These are phyloP conservation scores for Hylodesmum podocarpum DNA, from an alignment of 306 rosid species.

Conservation along the genomic window DNA sequence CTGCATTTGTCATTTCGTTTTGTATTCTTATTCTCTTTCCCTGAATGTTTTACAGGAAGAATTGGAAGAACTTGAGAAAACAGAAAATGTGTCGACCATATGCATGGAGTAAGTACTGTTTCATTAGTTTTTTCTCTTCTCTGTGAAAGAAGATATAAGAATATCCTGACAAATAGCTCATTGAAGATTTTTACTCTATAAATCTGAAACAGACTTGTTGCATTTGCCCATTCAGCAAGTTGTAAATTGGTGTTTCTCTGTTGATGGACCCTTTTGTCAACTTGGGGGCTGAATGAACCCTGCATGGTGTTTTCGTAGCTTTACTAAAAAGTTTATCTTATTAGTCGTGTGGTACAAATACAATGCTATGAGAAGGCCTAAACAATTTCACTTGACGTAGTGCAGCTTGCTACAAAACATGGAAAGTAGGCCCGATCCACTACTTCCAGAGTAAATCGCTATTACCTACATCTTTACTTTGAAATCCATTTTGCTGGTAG, in stretches of 20 bases:
- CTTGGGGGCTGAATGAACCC: not conserved
- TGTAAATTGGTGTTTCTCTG: not conserved
- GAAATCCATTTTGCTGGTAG: not conserved
- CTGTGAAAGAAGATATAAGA: not conserved
- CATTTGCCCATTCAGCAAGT: not conserved
- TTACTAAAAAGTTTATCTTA: slow-evolving; percentile 7
- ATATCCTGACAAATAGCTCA: not conserved
- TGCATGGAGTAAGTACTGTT: slow-evolving; percentile 53
- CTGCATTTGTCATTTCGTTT: slow-evolving; percentile 2
- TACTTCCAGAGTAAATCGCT: slow-evolving; percentile 63
- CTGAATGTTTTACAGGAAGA: slow-evolving; percentile 54
- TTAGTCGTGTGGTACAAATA: not conserved
- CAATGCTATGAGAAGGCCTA: slow-evolving; percentile 15
- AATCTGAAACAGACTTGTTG: not conserved
- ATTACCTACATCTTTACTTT: slow-evolving; percentile 22
- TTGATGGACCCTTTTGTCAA: not conserved
- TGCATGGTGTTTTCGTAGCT: not conserved
- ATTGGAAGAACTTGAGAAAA: slow-evolving; percentile 57
- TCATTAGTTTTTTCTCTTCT: slow-evolving; percentile 21
- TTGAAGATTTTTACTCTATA: not conserved
- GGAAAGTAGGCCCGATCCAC: slow-evolving; percentile 63
- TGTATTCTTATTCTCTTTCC: slow-evolving; percentile 15
- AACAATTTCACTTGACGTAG: slow-evolving; percentile 24
- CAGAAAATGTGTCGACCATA: slow-evolving; percentile 55
- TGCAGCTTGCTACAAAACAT: slow-evolving; percentile 54